These are phyloP conservation scores for Xylariaceae sp. DNA, from an alignment of 2,329 filamentous ascomycete species.

Conservation along the genomic window DNA sequence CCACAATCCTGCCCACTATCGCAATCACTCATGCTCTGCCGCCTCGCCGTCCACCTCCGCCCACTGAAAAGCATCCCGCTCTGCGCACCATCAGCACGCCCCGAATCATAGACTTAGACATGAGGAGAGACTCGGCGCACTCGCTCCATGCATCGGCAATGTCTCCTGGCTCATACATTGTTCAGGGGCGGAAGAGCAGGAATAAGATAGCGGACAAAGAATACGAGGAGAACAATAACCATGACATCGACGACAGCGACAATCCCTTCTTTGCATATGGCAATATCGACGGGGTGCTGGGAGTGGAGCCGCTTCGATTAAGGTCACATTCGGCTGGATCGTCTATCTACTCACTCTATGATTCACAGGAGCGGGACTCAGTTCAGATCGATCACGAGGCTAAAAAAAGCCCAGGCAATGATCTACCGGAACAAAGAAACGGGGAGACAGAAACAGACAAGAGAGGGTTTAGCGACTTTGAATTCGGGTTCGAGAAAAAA, in stretches of 20 bases:
- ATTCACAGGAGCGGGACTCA: slow-evolving; percentile 11
- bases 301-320: slow-evolving; percentile 27
- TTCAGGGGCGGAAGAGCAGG: slow-evolving; percentile 31
- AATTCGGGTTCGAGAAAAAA: neutral
- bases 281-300: slow-evolving; percentile 23
- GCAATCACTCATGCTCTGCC: slow-evolving; percentile 29
- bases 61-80: slow-evolving; percentile 49
- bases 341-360: slow-evolving; percentile 31
- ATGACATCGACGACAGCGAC: slow-evolving; percentile 27
- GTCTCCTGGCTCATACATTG: slow-evolving; percentile 35
- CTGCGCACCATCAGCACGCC: slow-evolving; percentile 37
- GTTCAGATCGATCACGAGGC: neutral
- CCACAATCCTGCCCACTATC: slow-evolving; percentile 3
- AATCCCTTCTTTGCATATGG: slow-evolving; percentile 30
- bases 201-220: slow-evolving; percentile 31
- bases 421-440: neutral
- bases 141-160: slow-evolving; percentile 48
- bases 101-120: slow-evolving; percentile 35
- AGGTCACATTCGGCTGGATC: slow-evolving; percentile 28
- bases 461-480: neutral
- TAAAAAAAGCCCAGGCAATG: slow-evolving; percentile 1
- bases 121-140: slow-evolving; percentile 52
- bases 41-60: slow-evolving; percentile 38
- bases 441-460: neutral
- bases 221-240: slow-evolving; percentile 13